These are phyloP conservation scores for Gilbertella persicaria DNA, from an alignment of 371 early-diverging fungal species.

Conservation along the genomic window DNA sequence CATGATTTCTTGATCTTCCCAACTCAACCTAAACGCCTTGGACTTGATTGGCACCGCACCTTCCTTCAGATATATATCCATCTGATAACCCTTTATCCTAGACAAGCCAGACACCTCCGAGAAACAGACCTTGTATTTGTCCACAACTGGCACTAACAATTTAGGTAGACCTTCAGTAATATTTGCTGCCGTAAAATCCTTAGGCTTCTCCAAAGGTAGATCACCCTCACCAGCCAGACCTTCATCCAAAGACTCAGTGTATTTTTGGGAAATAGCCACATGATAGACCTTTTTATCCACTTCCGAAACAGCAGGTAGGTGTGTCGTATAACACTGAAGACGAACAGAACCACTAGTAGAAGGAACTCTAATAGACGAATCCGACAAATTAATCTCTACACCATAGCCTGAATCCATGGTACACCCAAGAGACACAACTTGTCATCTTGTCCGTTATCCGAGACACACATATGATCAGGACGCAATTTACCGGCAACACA, in stretches of 20 bases:
- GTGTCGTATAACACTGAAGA: slow-evolving; percentile 4
- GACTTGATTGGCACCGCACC: slow-evolving; percentile 8
- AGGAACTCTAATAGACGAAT: slow-evolving; percentile 6
- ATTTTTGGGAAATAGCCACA: not conserved
- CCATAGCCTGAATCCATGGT: slow-evolving; percentile 25
- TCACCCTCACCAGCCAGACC: not conserved
- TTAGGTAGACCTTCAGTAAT: slow-evolving; percentile 2
- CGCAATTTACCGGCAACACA: slow-evolving; percentile 8
- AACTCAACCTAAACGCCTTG: slow-evolving; percentile 16
- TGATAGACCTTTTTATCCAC: not conserved
- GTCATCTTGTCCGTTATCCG: not conserved
- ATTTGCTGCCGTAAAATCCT: not conserved
- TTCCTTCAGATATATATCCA: not conserved
- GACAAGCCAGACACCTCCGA: slow-evolving; percentile 9
- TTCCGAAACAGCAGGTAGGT: not conserved
- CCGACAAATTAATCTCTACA: not conserved
- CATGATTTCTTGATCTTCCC: slow-evolving; percentile 19
- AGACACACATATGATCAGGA: slow-evolving; percentile 13
- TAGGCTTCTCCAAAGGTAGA: not conserved
- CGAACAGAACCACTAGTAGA: slow-evolving; percentile 2
- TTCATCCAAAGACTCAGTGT: slow-evolving; percentile 1
- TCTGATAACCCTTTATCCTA: not conserved
- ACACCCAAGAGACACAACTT: slow-evolving; percentile 17
- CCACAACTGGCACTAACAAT: not conserved
- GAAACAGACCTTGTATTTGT: slow-evolving; percentile 6